A percentile compares a stretch with the other conserved stretches of the same genome.
Conservation (phyloP, 1,139 yeast species). For the Candida tetrigidarum region DNA sequence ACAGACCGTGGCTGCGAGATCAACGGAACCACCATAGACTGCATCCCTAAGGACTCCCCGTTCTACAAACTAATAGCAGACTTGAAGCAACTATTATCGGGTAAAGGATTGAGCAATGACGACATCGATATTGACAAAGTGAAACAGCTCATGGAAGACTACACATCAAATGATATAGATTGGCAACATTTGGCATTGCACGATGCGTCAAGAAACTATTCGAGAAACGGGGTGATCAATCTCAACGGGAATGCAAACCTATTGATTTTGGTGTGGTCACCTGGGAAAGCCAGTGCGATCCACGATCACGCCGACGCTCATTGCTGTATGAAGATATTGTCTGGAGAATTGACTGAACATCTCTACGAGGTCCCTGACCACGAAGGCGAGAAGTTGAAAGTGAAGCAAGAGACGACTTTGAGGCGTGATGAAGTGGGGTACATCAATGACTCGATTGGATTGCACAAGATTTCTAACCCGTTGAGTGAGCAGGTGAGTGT, state of each 20-base stretch:
- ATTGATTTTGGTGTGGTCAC: constrained; percentile 72
- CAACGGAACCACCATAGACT: constrained; percentile 16
- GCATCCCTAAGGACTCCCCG: constrained; percentile 14
- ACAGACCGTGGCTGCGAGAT: constrained; percentile 17
- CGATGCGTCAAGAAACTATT: constrained; percentile 54
- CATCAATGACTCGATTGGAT: constrained; percentile 68
- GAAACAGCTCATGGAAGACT: constrained; percentile 50
- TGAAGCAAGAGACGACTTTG: constrained; percentile 39
- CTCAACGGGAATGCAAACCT: constrained; percentile 72
- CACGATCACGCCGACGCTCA: constrained; percentile 84
- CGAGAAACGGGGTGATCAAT: constrained; percentile 69
- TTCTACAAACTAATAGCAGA: constrained; percentile 25
- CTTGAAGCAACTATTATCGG: constrained; percentile 33
- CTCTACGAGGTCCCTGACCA: constrained; percentile 56
- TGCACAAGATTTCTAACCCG: constrained; percentile 67
- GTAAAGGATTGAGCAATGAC: constrained; percentile 43
- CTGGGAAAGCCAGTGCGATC: constrained; percentile 66
- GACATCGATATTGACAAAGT: constrained; percentile 61
- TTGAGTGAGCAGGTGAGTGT: constrained; percentile 54
- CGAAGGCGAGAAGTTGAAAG: constrained; percentile 30
- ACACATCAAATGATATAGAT: constrained; percentile 52
- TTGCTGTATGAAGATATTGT: constrained; percentile 65
- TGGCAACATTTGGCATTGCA: constrained; percentile 65
- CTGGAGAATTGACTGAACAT: constrained; percentile 63
- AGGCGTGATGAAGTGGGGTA: constrained; percentile 60